A percentile compares a stretch with the other conserved stretches of the same genome.
phyloP scores from a whole-genome alignment of 768 basidiomycete genomes.

The Leccinum fibrillosum region DNA sequence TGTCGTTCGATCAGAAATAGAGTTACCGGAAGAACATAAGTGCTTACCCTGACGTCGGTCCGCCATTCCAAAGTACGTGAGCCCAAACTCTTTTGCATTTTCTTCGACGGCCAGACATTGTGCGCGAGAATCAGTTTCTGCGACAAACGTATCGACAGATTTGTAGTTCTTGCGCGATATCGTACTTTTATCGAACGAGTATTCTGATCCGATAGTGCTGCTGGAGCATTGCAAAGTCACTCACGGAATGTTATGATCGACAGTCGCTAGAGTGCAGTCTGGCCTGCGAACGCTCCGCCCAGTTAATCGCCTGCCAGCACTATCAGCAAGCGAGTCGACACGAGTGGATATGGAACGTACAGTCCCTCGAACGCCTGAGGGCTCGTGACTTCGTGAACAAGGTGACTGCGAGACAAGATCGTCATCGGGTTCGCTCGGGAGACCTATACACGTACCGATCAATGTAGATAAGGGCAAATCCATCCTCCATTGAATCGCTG shows the following conservation, averaged over 20 bases:
- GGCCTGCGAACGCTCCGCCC: slow-evolving; percentile 75
- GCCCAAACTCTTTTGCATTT: slow-evolving; percentile 87
- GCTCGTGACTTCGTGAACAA: slow-evolving; percentile 48
- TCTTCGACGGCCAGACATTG: slow-evolving; percentile 83
- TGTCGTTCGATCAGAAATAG: too few relatives aligned
- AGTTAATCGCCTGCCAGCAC: slow-evolving; percentile 55
- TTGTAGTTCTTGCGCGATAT: slow-evolving; percentile 72
- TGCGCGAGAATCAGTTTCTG: slow-evolving; percentile 80
- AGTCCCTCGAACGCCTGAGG: slow-evolving; percentile 84
- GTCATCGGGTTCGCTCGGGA: neutral
- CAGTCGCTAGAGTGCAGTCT: slow-evolving; percentile 86
- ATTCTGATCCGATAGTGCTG: neutral
- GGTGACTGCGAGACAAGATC: slow-evolving; percentile 35
- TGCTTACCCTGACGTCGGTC: slow-evolving; percentile 78
- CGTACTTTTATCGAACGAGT: slow-evolving; percentile 44
- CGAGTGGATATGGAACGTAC: slow-evolving; percentile 37
- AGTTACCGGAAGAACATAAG: too few relatives aligned
- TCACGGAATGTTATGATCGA: slow-evolving; percentile 86
- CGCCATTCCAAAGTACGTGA: slow-evolving; percentile 89
- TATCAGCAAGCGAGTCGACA: slow-evolving; percentile 10
- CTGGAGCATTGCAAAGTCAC: slow-evolving; percentile 28
- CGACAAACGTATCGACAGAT: slow-evolving; percentile 68
- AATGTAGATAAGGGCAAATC: slow-evolving; percentile 79
- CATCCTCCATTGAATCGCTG: slow-evolving; percentile 72
- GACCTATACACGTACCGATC: slow-evolving; percentile 50